Conservation (phyloP, 2,329 filamentous ascomycete genomes). For the Scedosporium apiospermum region DNA sequence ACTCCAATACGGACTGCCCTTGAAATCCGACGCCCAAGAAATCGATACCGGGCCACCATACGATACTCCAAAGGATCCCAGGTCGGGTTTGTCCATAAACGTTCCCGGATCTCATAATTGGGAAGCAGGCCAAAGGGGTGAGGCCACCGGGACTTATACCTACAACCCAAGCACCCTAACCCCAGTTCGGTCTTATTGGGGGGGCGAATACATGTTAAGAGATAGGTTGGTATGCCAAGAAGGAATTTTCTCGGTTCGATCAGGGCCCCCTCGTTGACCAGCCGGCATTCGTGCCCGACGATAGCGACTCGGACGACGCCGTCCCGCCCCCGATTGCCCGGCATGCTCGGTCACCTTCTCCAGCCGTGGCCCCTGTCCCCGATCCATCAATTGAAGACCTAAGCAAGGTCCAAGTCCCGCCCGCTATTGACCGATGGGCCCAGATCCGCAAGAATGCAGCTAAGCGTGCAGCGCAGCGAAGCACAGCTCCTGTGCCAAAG, state of each 20-base stretch:
- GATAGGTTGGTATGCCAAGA: constrained; percentile 26
- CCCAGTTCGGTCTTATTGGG: too few species aligned
- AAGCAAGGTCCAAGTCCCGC: constrained; percentile 24
- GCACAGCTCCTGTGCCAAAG: constrained; percentile 30
- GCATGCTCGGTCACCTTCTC: constrained; percentile 19
- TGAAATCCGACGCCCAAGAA: too few species aligned
- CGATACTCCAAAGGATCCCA: too few species aligned
- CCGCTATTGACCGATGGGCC: constrained; percentile 72
- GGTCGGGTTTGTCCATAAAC: too few species aligned
- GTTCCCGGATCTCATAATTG: too few species aligned
- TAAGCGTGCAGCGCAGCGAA: constrained; percentile 58
- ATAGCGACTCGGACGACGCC: constrained; percentile 38
- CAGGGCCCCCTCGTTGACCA: constrained; percentile 83
- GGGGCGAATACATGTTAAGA: too few species aligned
- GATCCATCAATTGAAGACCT: constrained; percentile 19
- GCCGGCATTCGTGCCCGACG: constrained; percentile 68
- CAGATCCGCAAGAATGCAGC: constrained; percentile 94
- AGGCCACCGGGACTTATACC: too few species aligned
- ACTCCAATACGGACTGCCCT: too few species aligned
- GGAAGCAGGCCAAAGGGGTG: too few species aligned
- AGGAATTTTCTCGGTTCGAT: constrained; percentile 62
- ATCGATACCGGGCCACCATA: too few species aligned
- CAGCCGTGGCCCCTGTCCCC: constrained; percentile 15
- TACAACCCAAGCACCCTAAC: too few species aligned
- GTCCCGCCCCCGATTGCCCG: constrained; percentile 43